These are phyloP conservation scores for Solanum hybrid DNA, from an alignment of 305 asterid species.

Conservation along the genomic window DNA sequence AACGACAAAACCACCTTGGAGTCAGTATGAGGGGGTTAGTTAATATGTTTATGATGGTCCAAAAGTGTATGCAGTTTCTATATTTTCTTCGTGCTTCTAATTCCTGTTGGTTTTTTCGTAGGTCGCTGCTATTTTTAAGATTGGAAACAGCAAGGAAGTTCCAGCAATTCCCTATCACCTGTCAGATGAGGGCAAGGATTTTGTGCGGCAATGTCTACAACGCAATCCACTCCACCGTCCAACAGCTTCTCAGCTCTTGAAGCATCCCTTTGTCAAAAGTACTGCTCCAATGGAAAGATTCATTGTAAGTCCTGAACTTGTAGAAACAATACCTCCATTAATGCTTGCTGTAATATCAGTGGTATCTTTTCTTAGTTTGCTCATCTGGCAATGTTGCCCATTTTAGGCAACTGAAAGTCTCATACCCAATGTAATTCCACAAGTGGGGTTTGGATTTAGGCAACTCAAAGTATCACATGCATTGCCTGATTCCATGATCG, in stretches of 20 bases:
- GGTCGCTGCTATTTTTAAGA: slow-evolving; percentile 68
- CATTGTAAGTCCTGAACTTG: slow-evolving; percentile 3
- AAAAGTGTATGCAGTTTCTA: not conserved
- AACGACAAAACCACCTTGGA: slow-evolving; percentile 73
- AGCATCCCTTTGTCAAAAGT: slow-evolving; percentile 53
- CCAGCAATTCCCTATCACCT: slow-evolving; percentile 57
- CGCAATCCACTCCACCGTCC: slow-evolving; percentile 58
- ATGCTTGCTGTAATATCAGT: not conserved
- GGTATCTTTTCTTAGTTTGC: not conserved
- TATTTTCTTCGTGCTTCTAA: not conserved
- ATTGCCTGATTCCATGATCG: not conserved
- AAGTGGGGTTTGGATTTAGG: not conserved
- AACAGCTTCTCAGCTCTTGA: slow-evolving; percentile 55
- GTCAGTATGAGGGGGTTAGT: slow-evolving; percentile 64
- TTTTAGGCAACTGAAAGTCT: not conserved
- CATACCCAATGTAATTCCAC: not conserved
- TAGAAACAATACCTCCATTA: not conserved
- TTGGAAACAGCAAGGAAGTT: slow-evolving; percentile 57
- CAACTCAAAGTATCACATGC: not conserved
- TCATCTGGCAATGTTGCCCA: not conserved
- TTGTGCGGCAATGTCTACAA: slow-evolving; percentile 56
- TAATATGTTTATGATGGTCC: slow-evolving; percentile 8
- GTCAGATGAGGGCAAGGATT: slow-evolving; percentile 56
- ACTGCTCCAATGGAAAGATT: slow-evolving; percentile 9
- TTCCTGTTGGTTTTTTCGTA: slow-evolving; percentile 17